Conservation (phyloP, 371 early-diverging fungal species). For the Circinella minor region DNA sequence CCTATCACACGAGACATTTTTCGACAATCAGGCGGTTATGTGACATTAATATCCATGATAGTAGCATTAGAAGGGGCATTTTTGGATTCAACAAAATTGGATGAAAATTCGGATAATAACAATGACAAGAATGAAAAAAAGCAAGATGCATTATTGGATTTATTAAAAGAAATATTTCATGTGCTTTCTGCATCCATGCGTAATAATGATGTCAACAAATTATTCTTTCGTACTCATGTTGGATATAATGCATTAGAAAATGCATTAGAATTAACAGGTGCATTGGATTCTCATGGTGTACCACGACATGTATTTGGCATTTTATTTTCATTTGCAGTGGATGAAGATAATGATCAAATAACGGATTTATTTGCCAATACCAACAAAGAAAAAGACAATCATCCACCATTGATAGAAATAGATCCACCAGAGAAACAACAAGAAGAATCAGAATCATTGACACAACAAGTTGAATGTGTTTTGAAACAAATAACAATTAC, state of each 20-base stretch:
- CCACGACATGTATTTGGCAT: constrained; percentile 60
- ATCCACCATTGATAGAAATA: neutral
- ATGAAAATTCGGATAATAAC: neutral
- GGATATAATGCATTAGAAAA: constrained; percentile 65
- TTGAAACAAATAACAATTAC: constrained; percentile 31
- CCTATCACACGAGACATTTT: constrained; percentile 56
- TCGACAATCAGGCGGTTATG: constrained; percentile 66
- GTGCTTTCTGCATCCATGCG: constrained; percentile 67
- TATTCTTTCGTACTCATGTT: constrained; percentile 57
- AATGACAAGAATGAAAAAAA: no score
- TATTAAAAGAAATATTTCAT: constrained; percentile 54
- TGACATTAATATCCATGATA: constrained; percentile 66
- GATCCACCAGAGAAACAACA: neutral
- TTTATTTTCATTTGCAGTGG: constrained; percentile 66
- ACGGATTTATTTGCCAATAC: constrained; percentile 48
- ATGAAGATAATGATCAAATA: constrained; percentile 40
- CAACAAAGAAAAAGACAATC: constrained; percentile 13
- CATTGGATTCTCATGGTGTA: constrained; percentile 41
- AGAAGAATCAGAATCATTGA: neutral
- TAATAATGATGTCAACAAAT: constrained; percentile 56
- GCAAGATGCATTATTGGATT: neutral
- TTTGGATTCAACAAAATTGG: neutral
- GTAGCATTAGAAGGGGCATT: constrained; percentile 67
- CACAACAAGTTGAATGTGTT: constrained; percentile 25
- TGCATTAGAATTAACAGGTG: constrained; percentile 64